Conservation (phyloP, 768 basidiomycete genomes). For the Tubosaeta sp. region DNA sequence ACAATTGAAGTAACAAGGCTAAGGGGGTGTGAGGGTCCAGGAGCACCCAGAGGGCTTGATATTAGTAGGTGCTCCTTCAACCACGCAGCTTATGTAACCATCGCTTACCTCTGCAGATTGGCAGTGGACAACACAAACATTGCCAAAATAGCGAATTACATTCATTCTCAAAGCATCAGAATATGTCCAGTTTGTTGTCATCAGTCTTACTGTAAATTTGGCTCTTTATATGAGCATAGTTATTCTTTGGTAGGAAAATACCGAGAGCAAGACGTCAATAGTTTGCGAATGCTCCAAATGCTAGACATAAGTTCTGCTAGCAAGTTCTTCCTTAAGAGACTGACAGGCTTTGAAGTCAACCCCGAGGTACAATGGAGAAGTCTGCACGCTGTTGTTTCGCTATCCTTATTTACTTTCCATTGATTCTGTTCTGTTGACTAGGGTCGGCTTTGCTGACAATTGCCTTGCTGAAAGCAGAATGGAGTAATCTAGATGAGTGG, state of each 20-base stretch:
- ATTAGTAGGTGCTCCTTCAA: too few species aligned
- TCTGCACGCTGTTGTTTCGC: constrained; percentile 4
- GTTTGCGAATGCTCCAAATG: constrained; percentile 85
- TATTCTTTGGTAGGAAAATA: constrained; percentile 91
- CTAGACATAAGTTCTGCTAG: constrained; percentile 61
- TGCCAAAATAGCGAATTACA: constrained; percentile 91
- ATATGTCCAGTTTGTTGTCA: constrained; percentile 93
- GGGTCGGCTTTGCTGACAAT: too few species aligned
- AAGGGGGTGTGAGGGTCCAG: too few species aligned
- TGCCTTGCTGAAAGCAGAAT: too few species aligned
- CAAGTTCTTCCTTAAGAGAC: background rate
- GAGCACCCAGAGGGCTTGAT: too few species aligned
- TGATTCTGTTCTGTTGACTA: too few species aligned
- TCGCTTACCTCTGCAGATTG: too few species aligned
- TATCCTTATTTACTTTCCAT: constrained; percentile 23
- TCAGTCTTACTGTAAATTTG: constrained; percentile 96
- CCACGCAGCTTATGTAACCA: too few species aligned
- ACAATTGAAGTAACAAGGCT: too few species aligned
- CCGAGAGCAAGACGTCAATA: constrained; percentile 90
- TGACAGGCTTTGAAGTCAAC: constrained; percentile 21
- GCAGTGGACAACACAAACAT: constrained; percentile 99
- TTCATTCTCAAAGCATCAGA: constrained; percentile 79
- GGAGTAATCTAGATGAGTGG: too few species aligned
- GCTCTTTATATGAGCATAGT: constrained; percentile 85
- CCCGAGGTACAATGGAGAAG: constrained; percentile 23